A percentile compares a stretch with the other conserved stretches of the same genome.
These are phyloP conservation scores for Calonectria montana DNA, from an alignment of 2,329 filamentous ascomycete genomes.

Conservation along the genomic window DNA sequence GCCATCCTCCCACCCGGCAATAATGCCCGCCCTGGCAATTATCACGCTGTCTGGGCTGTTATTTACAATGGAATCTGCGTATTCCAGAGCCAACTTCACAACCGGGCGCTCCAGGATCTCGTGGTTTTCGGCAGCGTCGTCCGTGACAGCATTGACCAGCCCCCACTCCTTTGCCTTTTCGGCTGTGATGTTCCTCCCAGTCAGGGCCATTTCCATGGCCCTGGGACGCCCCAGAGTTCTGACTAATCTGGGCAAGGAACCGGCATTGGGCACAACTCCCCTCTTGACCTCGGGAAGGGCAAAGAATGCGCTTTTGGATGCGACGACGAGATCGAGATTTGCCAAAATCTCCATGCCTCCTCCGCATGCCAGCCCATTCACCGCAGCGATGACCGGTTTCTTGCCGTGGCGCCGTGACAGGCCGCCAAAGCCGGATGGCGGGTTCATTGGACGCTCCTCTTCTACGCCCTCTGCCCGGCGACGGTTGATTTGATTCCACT, in stretches of 20 bases:
- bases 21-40: constrained; percentile 74
- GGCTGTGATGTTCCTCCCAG: constrained; percentile 67
- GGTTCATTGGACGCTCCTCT: constrained; percentile 41
- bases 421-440: constrained; percentile 68
- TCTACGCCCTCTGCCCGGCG: constrained; percentile 33
- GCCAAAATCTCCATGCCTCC: constrained; percentile 82
- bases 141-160: constrained; percentile 73
- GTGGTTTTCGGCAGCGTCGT: constrained; percentile 40
- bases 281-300: constrained; percentile 77
- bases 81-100: constrained; percentile 65
- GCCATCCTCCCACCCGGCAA: constrained; percentile 76
- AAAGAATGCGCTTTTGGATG: constrained; percentile 68
- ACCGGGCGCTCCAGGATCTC: constrained; percentile 52
- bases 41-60: constrained; percentile 80
- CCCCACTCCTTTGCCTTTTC: constrained; percentile 72
- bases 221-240: constrained; percentile 74
- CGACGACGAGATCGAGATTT: constrained; percentile 79
- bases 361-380: constrained; percentile 80
- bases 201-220: constrained; percentile 75
- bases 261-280: constrained; percentile 78
- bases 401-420: constrained; percentile 74
- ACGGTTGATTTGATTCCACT: constrained; percentile 41
- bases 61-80: constrained; percentile 69
- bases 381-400: constrained; percentile 81
- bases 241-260: constrained; percentile 74